Evolutionary conservation across 108 stramenopile species (phyloP).

Genomic region (Cyclotella kingstonii): DNA sequence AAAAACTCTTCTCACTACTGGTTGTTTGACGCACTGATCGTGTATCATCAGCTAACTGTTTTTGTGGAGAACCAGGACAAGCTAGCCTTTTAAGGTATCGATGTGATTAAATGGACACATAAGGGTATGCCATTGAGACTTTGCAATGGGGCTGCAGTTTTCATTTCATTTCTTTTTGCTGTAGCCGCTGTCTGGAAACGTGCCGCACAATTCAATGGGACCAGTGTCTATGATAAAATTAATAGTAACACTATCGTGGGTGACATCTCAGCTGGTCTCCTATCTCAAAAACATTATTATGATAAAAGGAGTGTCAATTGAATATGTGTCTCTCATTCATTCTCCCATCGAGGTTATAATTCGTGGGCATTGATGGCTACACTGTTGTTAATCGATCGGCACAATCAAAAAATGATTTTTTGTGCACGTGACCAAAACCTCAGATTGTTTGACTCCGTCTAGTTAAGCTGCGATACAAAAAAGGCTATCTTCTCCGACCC

Average conservation of each 20-base stretch:
- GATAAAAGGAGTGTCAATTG: conserved; percentile 5
- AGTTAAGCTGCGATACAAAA: too few species aligned
- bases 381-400: background rate
- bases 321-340: background rate
- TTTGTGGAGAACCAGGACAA: conserved; percentile 2
- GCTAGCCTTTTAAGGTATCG: conserved; percentile 2
- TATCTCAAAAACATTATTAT: background rate
- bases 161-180: conserved; percentile 5
- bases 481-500: too few species aligned
- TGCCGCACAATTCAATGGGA: background rate
- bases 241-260: conserved; percentile 7
- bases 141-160: conserved; percentile 5
- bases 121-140: conserved; percentile 15
- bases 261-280: conserved; percentile 1
- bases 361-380: background rate
- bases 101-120: conserved; percentile 1
- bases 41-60: conserved; percentile 4
- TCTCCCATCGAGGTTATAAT: conserved; percentile 1
- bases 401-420: too few species aligned
- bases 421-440: background rate
- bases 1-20: background rate
- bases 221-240: background rate
- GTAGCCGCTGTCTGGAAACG: background rate
- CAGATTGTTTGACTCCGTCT: too few species aligned
- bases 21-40: conserved; percentile 7